Conservation (phyloP, 495 filamentous ascomycete species). For the Penicillium steckii region DNA sequence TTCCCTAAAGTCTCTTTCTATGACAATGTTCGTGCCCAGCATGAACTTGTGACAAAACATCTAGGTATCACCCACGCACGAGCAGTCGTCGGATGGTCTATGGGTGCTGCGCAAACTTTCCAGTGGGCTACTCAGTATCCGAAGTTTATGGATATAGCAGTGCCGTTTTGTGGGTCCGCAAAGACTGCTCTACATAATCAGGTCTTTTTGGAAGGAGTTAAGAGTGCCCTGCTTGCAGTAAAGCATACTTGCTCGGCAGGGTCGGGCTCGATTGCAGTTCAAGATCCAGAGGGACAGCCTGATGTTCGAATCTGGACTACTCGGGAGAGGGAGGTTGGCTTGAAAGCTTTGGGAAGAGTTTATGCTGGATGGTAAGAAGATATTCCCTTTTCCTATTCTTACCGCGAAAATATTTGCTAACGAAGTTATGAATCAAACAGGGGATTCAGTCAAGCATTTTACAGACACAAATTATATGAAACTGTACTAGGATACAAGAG, state of each 20-base stretch:
- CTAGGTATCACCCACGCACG: conserved; percentile 60
- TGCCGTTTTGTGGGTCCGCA: conserved; percentile 69
- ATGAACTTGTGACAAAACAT: conserved; percentile 62
- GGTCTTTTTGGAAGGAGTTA: conserved; percentile 72
- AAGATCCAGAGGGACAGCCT: conserved; percentile 27
- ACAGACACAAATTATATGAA: conserved; percentile 64
- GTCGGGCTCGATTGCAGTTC: conserved; percentile 36
- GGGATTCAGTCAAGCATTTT: conserved; percentile 72
- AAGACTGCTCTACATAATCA: conserved; percentile 69
- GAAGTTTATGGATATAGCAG: conserved; percentile 62
- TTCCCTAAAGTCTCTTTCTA: conserved; percentile 64
- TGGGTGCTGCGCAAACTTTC: conserved; percentile 67
- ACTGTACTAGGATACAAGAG: conserved; percentile 56
- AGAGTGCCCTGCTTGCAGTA: conserved; percentile 61
- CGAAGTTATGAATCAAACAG: conserved; percentile 15
- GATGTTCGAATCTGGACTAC: conserved; percentile 52
- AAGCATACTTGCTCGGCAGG: conserved; percentile 55
- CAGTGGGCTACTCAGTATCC: conserved; percentile 75
- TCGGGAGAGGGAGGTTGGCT: conserved; percentile 55
- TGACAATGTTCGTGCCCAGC: conserved; percentile 69
- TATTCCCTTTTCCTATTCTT: background rate
- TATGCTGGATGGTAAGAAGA: conserved; percentile 67
- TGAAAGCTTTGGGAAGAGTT: conserved; percentile 68
- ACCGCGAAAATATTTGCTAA: background rate
- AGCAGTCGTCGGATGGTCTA: conserved; percentile 68